Conservation (phyloP, 768 basidiomycete genomes). For the Fomitopsis pulvina region DNA sequence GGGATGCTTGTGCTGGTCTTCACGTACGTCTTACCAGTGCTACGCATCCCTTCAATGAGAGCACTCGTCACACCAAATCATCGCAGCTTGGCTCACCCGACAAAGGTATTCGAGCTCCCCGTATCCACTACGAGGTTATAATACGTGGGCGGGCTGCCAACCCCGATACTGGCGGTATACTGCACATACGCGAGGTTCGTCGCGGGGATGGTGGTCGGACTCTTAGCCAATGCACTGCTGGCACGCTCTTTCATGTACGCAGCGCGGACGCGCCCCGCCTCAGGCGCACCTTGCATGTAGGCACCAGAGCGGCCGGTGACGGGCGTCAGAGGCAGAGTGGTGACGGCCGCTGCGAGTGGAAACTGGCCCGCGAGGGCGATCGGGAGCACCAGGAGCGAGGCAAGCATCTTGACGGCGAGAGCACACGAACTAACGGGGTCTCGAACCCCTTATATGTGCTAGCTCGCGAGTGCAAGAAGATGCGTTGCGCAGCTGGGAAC, state of each 20-base stretch:
- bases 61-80: background rate
- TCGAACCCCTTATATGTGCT: background rate
- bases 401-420: background rate
- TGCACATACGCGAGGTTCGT: slow-evolving; percentile 6
- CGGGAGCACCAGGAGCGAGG: background rate
- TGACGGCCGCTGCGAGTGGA: background rate
- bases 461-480: too few species aligned
- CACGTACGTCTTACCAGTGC: slow-evolving; percentile 35
- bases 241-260: background rate
- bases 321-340: slow-evolving; percentile 1
- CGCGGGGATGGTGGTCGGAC: background rate
- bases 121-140: slow-evolving; percentile 50
- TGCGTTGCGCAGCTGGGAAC: too few species aligned
- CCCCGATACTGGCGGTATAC: slow-evolving; percentile 14
- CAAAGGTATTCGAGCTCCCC: slow-evolving; percentile 48
- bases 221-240: background rate
- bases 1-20: slow-evolving; percentile 34
- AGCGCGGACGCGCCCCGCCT: background rate
- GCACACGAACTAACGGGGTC: background rate
- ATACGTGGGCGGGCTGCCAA: slow-evolving; percentile 20
- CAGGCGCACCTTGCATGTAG: background rate
- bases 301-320: background rate
- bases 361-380: background rate
- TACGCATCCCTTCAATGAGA: background rate
- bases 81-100: slow-evolving; percentile 28